phyloP scores from a whole-genome alignment of 331 rosid species.

The Quercus phellos region DNA sequence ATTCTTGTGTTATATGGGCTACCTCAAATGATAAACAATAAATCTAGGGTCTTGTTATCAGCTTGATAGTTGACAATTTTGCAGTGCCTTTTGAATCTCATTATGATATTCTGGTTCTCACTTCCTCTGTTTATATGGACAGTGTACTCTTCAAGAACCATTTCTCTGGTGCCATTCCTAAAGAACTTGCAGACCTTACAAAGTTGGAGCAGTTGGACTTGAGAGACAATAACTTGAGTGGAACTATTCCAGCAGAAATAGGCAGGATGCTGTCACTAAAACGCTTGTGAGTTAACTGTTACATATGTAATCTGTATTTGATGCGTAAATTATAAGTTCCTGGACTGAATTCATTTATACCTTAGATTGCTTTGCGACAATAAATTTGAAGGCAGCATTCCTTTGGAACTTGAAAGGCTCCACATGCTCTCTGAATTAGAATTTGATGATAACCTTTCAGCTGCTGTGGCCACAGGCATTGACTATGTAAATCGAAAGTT shows the following conservation, averaged over 20 bases:
- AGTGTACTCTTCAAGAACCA: constrained; percentile 68
- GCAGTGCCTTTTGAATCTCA: background rate
- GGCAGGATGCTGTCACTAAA: constrained; percentile 49
- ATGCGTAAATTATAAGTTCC: constrained; percentile 9
- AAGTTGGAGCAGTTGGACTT: constrained; percentile 68
- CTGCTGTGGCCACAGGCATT: constrained; percentile 21
- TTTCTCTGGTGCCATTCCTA: constrained; percentile 72
- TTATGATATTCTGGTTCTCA: constrained; percentile 4
- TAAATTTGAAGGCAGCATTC: constrained; percentile 48
- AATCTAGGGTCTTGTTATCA: background rate
- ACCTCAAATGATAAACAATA: background rate
- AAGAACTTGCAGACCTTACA: constrained; percentile 59
- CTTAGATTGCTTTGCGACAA: constrained; percentile 63
- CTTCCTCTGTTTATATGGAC: constrained; percentile 24
- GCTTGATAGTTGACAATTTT: background rate
- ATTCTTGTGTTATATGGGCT: background rate
- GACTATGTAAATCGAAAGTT: constrained; percentile 54
- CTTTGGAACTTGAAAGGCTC: constrained; percentile 41
- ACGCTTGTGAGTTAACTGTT: constrained; percentile 58
- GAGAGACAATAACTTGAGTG: constrained; percentile 67
- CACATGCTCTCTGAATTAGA: constrained; percentile 37
- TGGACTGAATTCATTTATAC: constrained; percentile 19
- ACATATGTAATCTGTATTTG: background rate
- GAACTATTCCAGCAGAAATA: constrained; percentile 61
- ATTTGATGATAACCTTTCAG: constrained; percentile 40